These are phyloP conservation scores for Fusarium decemcellulare DNA, from an alignment of 2,329 filamentous ascomycete species.

Conservation along the genomic window DNA sequence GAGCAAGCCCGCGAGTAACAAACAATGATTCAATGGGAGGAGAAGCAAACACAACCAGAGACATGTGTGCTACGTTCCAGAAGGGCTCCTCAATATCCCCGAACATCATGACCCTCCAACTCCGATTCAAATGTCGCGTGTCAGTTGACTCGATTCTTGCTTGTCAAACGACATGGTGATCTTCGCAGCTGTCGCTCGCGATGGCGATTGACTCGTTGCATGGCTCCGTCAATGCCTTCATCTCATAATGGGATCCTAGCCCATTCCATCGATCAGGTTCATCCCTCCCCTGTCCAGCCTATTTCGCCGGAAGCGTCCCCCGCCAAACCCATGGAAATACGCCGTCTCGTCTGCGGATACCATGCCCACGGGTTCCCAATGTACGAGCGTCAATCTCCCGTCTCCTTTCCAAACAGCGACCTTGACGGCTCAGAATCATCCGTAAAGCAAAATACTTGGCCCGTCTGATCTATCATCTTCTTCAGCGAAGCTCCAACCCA, in stretches of 20 bases:
- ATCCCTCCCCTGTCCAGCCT: conserved; percentile 29
- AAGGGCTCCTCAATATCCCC: neutral
- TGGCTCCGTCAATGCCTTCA: conserved; percentile 1
- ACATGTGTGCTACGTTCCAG: conserved; percentile 5
- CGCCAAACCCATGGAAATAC: conserved; percentile 27
- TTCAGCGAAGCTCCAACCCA: neutral
- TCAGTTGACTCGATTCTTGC: neutral
- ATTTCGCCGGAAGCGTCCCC: conserved; percentile 39
- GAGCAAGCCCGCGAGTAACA: neutral
- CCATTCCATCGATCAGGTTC: conserved; percentile 16
- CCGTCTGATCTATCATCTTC: neutral
- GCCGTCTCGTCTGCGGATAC: conserved; percentile 35
- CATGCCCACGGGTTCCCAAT: conserved; percentile 21
- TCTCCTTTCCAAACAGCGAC: conserved; percentile 13
- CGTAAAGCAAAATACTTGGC: too few species aligned
- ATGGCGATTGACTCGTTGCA: neutral
- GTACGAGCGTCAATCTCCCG: conserved; percentile 38
- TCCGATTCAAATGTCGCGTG: neutral
- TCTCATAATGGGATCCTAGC: conserved; percentile 1
- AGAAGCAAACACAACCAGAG: neutral
- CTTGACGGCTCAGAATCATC: neutral
- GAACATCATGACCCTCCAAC: too few species aligned
- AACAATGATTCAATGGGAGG: neutral
- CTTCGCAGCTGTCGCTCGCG: neutral
- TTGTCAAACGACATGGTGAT: conserved; percentile 1